These are phyloP conservation scores for Fusarium falciforme DNA, from an alignment of 2,329 filamentous ascomycete genomes.

Conservation along the genomic window DNA sequence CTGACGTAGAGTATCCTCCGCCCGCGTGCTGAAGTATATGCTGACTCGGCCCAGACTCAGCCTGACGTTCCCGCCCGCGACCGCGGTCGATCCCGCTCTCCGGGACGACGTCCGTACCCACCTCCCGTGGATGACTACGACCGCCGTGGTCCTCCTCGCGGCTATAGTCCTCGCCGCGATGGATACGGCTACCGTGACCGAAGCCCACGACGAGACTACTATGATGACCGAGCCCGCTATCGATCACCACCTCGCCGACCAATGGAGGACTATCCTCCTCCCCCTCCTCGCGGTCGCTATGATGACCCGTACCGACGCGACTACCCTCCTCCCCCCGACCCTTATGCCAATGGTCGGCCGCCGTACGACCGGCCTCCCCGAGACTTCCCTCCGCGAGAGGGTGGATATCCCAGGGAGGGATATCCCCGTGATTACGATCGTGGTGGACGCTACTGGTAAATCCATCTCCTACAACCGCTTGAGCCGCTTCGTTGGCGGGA, in stretches of 20 bases:
- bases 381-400: slow-evolving; percentile 60
- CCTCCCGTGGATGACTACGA: slow-evolving; percentile 83
- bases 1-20: slow-evolving; percentile 71
- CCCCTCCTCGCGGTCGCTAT: slow-evolving; percentile 75
- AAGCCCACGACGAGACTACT: slow-evolving; percentile 87
- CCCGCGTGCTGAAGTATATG: neutral
- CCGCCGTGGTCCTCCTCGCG: slow-evolving; percentile 80
- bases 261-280: slow-evolving; percentile 80
- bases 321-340: slow-evolving; percentile 73
- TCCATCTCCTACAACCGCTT: slow-evolving; percentile 43
- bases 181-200: slow-evolving; percentile 86
- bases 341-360: slow-evolving; percentile 67
- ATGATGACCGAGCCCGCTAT: slow-evolving; percentile 84
- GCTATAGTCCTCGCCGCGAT: slow-evolving; percentile 83
- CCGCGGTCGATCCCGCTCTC: slow-evolving; percentile 82
- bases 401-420: slow-evolving; percentile 54
- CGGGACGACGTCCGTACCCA: slow-evolving; percentile 71
- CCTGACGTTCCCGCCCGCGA: slow-evolving; percentile 79
- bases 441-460: slow-evolving; percentile 64
- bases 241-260: slow-evolving; percentile 83
- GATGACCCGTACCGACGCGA: slow-evolving; percentile 83
- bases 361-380: slow-evolving; percentile 68
- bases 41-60: slow-evolving; percentile 70
- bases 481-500: slow-evolving; percentile 44
- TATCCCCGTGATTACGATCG: slow-evolving; percentile 63